A percentile compares a stretch with the other conserved stretches of the same genome.
Evolutionary conservation across 2,329 filamentous ascomycete genomes (phyloP).

Genomic region (Nectriaceae sp.): DNA sequence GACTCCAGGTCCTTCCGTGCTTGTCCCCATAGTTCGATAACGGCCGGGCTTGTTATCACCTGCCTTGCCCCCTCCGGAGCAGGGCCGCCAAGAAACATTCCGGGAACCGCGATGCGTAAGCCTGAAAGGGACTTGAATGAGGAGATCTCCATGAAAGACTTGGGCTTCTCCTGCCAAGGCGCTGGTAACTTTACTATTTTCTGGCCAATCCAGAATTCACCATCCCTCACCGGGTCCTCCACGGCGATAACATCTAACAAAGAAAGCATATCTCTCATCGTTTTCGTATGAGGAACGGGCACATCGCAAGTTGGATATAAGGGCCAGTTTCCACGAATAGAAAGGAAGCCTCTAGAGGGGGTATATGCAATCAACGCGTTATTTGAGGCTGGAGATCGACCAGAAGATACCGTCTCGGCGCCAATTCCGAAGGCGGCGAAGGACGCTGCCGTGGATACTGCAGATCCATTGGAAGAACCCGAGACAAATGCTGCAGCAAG

Average conservation of each 20-base stretch:
- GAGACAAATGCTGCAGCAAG: conserved; percentile 57
- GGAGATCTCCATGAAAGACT: conserved; percentile 35
- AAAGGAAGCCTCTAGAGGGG: conserved; percentile 53
- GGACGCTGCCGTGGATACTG: conserved; percentile 48
- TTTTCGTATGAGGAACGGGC: conserved; percentile 52
- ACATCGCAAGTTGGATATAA: conserved; percentile 58
- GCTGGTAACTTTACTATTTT: conserved; percentile 41
- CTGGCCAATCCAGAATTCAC: conserved; percentile 58
- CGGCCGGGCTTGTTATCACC: conserved; percentile 9
- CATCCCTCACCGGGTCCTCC: conserved; percentile 40
- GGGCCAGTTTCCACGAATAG: conserved; percentile 54
- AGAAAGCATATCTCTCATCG: conserved; percentile 49
- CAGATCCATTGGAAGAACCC: conserved; percentile 59
- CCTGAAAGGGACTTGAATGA: conserved; percentile 37
- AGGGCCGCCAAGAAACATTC: conserved; percentile 49
- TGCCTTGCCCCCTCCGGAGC: conserved; percentile 15
- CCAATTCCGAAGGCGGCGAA: conserved; percentile 56
- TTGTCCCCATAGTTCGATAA: conserved; percentile 30
- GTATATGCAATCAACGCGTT: conserved; percentile 58
- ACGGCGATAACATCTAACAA: conserved; percentile 50
- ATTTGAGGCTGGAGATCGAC: conserved; percentile 56
- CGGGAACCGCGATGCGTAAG: conserved; percentile 50
- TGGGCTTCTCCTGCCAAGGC: conserved; percentile 31
- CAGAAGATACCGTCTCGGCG: conserved; percentile 57
- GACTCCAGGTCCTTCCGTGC: conserved; percentile 38